These are phyloP conservation scores for Gaeumannomyces sp. DNA, from an alignment of 2,329 filamentous ascomycete genomes.

Conservation along the genomic window DNA sequence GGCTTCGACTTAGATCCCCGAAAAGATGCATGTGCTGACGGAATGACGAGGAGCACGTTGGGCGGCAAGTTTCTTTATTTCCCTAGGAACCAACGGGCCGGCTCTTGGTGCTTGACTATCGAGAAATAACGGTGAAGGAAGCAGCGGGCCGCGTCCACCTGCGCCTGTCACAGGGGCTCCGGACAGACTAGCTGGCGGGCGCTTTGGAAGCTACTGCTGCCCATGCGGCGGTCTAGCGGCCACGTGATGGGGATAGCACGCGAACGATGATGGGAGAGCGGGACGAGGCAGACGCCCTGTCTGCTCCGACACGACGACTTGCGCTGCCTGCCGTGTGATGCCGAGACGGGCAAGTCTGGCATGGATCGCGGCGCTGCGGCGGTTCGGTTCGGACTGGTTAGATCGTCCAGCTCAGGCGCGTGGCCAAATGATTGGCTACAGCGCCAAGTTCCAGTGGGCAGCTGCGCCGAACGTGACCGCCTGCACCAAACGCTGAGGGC, in stretches of 20 bases:
- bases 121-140: neutral
- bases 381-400: neutral
- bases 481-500: neutral
- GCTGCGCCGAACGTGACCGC: neutral
- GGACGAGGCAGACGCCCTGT: no score
- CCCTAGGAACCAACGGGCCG: neutral
- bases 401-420: neutral
- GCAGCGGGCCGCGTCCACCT: neutral
- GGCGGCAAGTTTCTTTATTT: neutral
- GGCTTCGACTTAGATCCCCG: neutral
- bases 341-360: neutral
- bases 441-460: no score
- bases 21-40: neutral
- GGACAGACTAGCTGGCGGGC: no score
- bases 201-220: neutral
- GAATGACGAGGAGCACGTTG: neutral
- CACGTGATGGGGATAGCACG: no score
- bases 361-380: neutral
- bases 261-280: no score
- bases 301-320: no score
- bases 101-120: neutral
- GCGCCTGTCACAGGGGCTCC: neutral
- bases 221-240: neutral
- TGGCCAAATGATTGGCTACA: neutral
- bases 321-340: neutral